Evolutionary conservation across 352 stramenopile species (phyloP).

Genomic region (Phytophthora citrophthora): DNA sequence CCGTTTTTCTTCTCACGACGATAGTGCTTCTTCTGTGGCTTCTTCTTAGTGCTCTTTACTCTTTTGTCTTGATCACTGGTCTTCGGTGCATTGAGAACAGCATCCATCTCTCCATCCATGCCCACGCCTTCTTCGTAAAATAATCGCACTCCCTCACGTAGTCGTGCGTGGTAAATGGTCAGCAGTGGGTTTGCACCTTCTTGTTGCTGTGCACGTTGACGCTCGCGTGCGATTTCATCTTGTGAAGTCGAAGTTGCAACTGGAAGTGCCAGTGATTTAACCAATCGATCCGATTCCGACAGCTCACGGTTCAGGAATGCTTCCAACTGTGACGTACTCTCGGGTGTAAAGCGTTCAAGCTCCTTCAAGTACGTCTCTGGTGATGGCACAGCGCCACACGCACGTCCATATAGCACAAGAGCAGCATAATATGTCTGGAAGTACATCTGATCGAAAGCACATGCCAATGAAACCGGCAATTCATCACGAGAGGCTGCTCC

Average conservation of each 20-base stretch:
- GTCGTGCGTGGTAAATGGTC: slow-evolving; percentile 59
- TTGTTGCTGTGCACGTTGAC: slow-evolving; percentile 25
- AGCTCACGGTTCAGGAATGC: slow-evolving; percentile 69
- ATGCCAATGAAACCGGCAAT: slow-evolving; percentile 67
- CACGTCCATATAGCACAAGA: slow-evolving; percentile 75
- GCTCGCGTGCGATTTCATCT: slow-evolving; percentile 27
- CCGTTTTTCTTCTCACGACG: slow-evolving; percentile 46
- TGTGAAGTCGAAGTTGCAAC: slow-evolving; percentile 22
- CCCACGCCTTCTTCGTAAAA: slow-evolving; percentile 84
- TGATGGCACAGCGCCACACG: slow-evolving; percentile 60
- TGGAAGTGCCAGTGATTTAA: slow-evolving; percentile 57
- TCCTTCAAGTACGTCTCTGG: slow-evolving; percentile 67
- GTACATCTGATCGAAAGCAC: slow-evolving; percentile 80
- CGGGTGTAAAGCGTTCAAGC: slow-evolving; percentile 52
- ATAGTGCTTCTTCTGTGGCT: slow-evolving; percentile 70
- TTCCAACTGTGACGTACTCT: slow-evolving; percentile 50
- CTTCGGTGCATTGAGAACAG: slow-evolving; percentile 52
- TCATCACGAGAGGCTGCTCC: slow-evolving; percentile 60
- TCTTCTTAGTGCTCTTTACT: slow-evolving; percentile 58
- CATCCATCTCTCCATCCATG: slow-evolving; percentile 85
- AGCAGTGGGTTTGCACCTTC: slow-evolving; percentile 55
- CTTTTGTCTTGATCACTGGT: slow-evolving; percentile 21
- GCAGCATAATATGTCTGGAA: slow-evolving; percentile 78
- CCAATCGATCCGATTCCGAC: slow-evolving; percentile 12
- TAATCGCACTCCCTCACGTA: slow-evolving; percentile 72